Percentiles rank a stretch among this genome's conserved stretches.
These are phyloP conservation scores for Elsinoe batatas DNA, from an alignment of 2,329 filamentous ascomycete genomes.

Conservation along the genomic window DNA sequence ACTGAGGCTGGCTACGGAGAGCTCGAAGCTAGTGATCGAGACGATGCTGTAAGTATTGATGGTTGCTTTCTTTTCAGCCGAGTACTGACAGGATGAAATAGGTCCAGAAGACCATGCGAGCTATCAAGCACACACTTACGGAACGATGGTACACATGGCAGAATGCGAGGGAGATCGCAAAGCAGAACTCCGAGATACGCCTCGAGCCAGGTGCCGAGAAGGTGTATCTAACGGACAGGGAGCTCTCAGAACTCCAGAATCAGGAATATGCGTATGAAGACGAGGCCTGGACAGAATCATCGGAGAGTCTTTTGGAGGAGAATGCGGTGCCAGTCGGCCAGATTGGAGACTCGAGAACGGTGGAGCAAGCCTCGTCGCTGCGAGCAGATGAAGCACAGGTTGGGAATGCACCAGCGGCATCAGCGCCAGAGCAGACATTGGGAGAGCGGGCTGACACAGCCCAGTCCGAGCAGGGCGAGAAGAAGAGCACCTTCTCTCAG, in stretches of 20 bases:
- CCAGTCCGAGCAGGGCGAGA: not conserved
- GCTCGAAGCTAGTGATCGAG: conserved; percentile 53
- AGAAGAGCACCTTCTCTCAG: not conserved
- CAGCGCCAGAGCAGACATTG: not conserved
- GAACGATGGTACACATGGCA: conserved; percentile 85
- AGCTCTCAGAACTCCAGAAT: not conserved
- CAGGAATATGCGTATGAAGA: not conserved
- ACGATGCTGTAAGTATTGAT: conserved; percentile 49
- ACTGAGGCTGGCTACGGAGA: conserved; percentile 64
- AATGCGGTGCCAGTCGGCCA: not conserved
- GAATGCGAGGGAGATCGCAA: conserved; percentile 58
- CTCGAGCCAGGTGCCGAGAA: conserved; percentile 31
- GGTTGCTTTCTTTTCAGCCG: no score
- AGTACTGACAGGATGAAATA: conserved; percentile 28
- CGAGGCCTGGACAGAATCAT: not conserved
- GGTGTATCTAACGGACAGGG: not conserved
- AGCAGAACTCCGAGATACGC: conserved; percentile 57
- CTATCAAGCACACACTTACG: conserved; percentile 75
- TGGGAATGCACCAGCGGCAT: not conserved
- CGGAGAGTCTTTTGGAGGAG: not conserved
- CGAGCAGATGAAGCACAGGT: not conserved
- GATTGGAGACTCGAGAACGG: not conserved
- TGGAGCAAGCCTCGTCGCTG: not conserved
- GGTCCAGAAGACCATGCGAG: conserved; percentile 67
- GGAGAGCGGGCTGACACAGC: not conserved